A percentile compares a stretch with the other conserved stretches of the same genome.
phyloP scores from a whole-genome alignment of 345 rosid genomes.

The Pistacia vera region DNA sequence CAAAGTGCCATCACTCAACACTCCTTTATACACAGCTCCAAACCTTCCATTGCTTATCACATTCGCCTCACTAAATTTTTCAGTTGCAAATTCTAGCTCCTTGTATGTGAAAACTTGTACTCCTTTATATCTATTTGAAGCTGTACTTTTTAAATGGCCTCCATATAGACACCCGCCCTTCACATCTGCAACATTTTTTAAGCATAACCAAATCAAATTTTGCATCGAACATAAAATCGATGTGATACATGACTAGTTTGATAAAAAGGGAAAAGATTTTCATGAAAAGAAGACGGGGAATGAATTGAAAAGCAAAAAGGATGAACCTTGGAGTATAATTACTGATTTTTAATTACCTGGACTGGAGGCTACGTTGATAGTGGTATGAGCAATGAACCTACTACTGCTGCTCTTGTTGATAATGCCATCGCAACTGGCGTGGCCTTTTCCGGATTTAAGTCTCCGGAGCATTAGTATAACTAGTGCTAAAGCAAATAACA shows the following conservation, averaged over 20 bases:
- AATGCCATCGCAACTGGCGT: conserved; percentile 31
- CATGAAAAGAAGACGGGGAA: not conserved
- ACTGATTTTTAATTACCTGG: conserved; percentile 54
- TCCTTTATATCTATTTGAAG: conserved; percentile 35
- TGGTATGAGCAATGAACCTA: conserved; percentile 41
- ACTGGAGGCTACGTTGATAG: conserved; percentile 53
- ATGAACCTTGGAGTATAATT: not conserved
- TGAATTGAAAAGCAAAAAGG: not conserved
- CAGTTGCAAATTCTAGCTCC: conserved; percentile 75
- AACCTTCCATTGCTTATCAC: conserved; percentile 62
- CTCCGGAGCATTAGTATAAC: conserved; percentile 48
- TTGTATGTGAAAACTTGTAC: conserved; percentile 86
- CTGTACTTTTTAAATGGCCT: conserved; percentile 29
- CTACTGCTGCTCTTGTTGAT: conserved; percentile 26
- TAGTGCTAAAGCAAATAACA: conserved; percentile 43
- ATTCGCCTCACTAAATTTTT: conserved; percentile 58
- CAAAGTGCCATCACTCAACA: conserved; percentile 69
- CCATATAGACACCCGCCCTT: conserved; percentile 57
- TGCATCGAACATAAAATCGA: not conserved
- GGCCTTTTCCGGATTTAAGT: conserved; percentile 42
- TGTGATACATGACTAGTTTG: no score
- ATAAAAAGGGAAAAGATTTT: not conserved
- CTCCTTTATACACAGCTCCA: conserved; percentile 75
- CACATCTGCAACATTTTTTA: conserved; percentile 43
- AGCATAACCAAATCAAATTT: conserved; percentile 10